Base-by-base conservation (phyloP, 257 asterid genomes). In the Nicotiana noctiflora region DNA sequence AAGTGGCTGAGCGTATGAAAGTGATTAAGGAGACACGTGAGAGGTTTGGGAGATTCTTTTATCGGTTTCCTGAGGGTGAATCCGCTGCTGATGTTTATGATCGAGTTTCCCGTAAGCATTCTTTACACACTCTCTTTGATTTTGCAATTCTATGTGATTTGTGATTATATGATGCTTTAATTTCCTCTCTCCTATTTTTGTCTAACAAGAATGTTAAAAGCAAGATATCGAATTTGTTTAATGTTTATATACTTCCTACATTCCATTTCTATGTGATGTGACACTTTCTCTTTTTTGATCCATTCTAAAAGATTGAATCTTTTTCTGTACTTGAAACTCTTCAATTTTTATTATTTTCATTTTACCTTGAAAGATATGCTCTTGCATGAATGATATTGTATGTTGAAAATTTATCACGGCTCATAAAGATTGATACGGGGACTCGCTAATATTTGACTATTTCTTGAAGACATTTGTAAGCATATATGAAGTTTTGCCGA, bases 51-150 rank as follows among this genome's bases (percentile, higher is more conserved):
- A 89, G 98, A 76, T 94, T 94, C 75, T 94, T 93, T 76, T 94
- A 91, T 83, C 93, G 98, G 3, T 94, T 94, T 68, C 98, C 98
- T 0, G 97, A 94, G 72, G 98, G 98, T 23, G 98, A 94, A 81
- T 93, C 97, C 4, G 98, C 98, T 6, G 97, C 98, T 14, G 98
- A 93, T 85, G 98, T 94, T 68, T 94, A 84, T 59, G 97, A 93
- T 84, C 95, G 97, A 68, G 98, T 94, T 79, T 94, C 97, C 1
- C 93, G 98, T 94, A 84, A 62, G 92, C 79, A 32, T 75, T 82
- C 6, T 32, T n/a, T 3, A 14, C 23, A 6, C 61, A 2, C 14
- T 46, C 19, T 72, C 13, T 70, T 44, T 44, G 37, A 70, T 44
- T 70, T 70, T 44, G n/a, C 32, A n/a, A 7, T 51, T 0, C 1